These are phyloP conservation scores for Termitomyces sp. DNA, from an alignment of 768 basidiomycete species.

Conservation along the genomic window DNA sequence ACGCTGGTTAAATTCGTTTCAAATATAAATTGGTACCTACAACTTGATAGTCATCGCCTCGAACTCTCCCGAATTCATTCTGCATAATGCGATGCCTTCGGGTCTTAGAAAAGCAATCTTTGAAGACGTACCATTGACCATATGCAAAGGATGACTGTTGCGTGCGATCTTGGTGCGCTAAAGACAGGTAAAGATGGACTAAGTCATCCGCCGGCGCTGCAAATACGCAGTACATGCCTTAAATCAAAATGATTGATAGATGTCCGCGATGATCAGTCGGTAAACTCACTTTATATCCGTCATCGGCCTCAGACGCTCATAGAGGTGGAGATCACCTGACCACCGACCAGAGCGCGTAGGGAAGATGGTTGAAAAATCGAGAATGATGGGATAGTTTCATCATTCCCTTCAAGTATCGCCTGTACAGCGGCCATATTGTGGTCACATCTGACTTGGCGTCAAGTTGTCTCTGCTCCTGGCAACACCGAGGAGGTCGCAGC, in stretches of 20 bases:
- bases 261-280: neutral
- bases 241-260: neutral
- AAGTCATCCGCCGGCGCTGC: neutral
- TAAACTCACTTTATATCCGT: neutral
- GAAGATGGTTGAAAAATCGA: neutral
- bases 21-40: neutral
- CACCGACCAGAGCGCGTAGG: neutral
- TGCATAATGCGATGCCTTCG: neutral
- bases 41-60: too few species aligned
- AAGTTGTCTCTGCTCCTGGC: neutral
- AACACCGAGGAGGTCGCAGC: neutral
- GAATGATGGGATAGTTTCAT: neutral
- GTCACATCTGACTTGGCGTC: too few species aligned
- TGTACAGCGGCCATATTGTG: neutral
- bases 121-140: neutral
- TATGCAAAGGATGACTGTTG: neutral
- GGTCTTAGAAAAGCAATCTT: neutral
- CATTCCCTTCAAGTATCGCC: neutral
- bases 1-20: neutral
- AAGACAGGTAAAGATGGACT: too few species aligned
- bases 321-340: neutral
- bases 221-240: neutral
- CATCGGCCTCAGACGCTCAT: neutral
- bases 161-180: too few species aligned
- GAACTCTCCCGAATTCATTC: neutral